Conservation (phyloP, 2,329 filamentous ascomycete species). For the Talaromyces pinophilus region DNA sequence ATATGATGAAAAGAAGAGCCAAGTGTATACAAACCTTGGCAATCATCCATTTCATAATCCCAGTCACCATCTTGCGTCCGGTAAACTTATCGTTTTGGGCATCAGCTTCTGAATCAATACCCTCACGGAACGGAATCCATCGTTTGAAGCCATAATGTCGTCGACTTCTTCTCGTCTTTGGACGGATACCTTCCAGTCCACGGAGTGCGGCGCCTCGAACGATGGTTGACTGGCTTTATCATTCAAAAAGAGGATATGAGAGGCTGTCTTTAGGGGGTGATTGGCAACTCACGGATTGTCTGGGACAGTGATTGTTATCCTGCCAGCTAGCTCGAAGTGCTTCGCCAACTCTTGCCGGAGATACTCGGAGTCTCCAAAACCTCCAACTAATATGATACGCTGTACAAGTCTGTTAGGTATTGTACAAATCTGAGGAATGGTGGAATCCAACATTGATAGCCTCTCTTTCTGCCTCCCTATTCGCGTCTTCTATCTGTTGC, state of each 20-base stretch:
- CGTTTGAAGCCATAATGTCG: background rate
- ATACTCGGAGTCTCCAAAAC: constrained; percentile 26
- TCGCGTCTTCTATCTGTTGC: constrained; percentile 20
- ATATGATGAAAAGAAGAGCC: background rate
- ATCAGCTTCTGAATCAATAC: background rate
- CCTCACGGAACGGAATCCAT: background rate
- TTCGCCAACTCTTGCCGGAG: constrained; percentile 17
- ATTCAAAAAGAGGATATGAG: background rate
- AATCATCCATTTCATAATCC: background rate
- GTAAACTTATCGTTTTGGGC: background rate
- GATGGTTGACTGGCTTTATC: background rate
- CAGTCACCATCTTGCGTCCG: background rate
- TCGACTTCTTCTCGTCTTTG: background rate
- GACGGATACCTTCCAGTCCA: background rate
- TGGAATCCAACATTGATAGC: constrained; percentile 11
- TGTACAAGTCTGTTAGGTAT: constrained; percentile 1
- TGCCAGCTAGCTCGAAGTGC: background rate
- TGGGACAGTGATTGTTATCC: constrained; percentile 5
- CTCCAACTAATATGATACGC: constrained; percentile 25
- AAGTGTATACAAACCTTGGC: background rate
- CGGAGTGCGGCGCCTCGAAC: background rate
- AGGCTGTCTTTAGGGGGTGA: background rate
- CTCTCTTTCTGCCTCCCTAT: constrained; percentile 18
- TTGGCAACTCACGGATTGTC: background rate
- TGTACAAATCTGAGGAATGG: background rate